Conservation (phyloP, 2,329 filamentous ascomycete genomes). For the Elsinoe perseae region DNA sequence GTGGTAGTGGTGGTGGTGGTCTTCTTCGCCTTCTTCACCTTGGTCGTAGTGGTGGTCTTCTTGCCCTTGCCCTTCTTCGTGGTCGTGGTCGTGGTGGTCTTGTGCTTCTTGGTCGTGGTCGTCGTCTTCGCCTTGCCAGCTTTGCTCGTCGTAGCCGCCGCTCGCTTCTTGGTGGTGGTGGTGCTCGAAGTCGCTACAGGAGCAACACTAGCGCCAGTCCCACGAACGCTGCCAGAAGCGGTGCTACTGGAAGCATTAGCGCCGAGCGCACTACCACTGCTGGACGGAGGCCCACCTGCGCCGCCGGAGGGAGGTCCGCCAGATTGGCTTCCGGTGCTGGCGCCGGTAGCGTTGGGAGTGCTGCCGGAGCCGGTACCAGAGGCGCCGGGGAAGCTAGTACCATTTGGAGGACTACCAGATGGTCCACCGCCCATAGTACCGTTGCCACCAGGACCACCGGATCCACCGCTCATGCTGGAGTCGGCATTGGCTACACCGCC, state of each 20-base stretch:
- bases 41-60: background rate
- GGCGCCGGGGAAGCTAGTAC: slow-evolving; percentile 16
- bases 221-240: background rate
- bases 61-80: background rate
- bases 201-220: background rate
- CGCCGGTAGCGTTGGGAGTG: slow-evolving; percentile 21
- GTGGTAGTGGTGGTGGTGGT: slow-evolving; percentile 12
- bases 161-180: background rate
- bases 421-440: slow-evolving; percentile 4
- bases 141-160: background rate
- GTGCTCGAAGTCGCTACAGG: background rate
- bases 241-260: slow-evolving; percentile 2
- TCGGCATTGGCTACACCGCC: slow-evolving; percentile 16
- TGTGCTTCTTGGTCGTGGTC: background rate
- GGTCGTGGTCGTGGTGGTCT: background rate
- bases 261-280: background rate
- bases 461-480: slow-evolving; percentile 9
- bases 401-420: slow-evolving; percentile 17
- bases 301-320: background rate
- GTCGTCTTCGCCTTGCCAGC: background rate
- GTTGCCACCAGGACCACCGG: background rate
- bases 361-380: slow-evolving; percentile 29
- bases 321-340: background rate
- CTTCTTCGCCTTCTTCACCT: background rate
- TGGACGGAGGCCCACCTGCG: slow-evolving; percentile 2